Conservation (phyloP, 768 basidiomycete genomes). For the Boletellus emodensis region DNA sequence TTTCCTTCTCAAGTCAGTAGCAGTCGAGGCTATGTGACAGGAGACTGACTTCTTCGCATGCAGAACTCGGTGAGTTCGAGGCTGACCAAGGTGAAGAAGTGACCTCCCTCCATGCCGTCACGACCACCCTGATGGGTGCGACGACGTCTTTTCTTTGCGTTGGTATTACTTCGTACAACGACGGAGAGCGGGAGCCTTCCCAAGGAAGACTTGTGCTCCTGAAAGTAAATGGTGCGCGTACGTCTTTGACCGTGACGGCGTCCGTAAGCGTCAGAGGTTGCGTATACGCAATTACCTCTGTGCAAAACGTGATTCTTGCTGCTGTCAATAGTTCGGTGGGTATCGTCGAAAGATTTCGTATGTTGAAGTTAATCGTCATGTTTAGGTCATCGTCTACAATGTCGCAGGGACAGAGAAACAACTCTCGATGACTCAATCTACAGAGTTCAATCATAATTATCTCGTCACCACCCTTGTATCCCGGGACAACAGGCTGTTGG, state of each 20-base stretch:
- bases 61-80: slow-evolving; percentile 30
- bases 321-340: slow-evolving; percentile 76
- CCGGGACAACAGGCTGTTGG: slow-evolving; percentile 50
- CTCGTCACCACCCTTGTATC: slow-evolving; percentile 63
- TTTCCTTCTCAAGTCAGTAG: slow-evolving; percentile 56
- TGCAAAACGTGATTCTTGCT: slow-evolving; percentile 53
- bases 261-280: slow-evolving; percentile 55
- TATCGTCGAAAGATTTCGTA: slow-evolving; percentile 1
- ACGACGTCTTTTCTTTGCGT: slow-evolving; percentile 44
- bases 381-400: slow-evolving; percentile 46
- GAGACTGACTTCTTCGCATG: slow-evolving; percentile 2
- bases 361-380: not conserved
- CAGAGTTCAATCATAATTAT: slow-evolving; percentile 82
- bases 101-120: slow-evolving; percentile 43
- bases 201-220: slow-evolving; percentile 63
- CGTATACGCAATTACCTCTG: slow-evolving; percentile 57
- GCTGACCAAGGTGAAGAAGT: slow-evolving; percentile 55
- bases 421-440: slow-evolving; percentile 34
- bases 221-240: slow-evolving; percentile 23
- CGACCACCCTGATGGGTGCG: slow-evolving; percentile 25
- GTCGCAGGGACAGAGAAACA: slow-evolving; percentile 36
- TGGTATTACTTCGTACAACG: slow-evolving; percentile 42
- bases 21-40: not conserved
- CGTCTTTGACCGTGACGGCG: slow-evolving; percentile 34
- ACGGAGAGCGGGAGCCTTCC: slow-evolving; percentile 47